A percentile compares a stretch with the other conserved stretches of the same genome.
Conservation (phyloP, 495 filamentous ascomycete species). For the Penicillium malachiteum region DNA sequence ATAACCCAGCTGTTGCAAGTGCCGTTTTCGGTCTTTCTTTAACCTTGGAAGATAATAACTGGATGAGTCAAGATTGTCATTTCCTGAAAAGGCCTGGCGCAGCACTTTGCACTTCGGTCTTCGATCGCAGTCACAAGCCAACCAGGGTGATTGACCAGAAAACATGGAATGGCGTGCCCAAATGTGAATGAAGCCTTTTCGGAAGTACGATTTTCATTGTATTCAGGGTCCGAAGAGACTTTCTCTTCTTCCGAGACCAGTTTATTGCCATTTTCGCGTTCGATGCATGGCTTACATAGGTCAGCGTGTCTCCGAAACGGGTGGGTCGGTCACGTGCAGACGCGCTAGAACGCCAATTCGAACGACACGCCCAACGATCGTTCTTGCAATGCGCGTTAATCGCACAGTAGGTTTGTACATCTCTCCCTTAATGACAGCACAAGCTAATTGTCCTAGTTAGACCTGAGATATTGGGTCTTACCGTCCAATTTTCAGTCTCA, state of each 20-base stretch:
- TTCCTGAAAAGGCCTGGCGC: not conserved
- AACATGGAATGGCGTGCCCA: not conserved
- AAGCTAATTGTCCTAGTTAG: conserved; percentile 2
- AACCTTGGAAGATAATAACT: too few relatives aligned
- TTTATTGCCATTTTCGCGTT: too few relatives aligned
- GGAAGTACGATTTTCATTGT: too few relatives aligned
- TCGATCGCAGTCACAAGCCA: not conserved
- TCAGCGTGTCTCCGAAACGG: too few relatives aligned
- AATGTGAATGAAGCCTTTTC: not conserved
- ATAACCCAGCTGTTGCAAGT: too few relatives aligned
- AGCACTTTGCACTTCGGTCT: not conserved
- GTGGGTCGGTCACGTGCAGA: not conserved
- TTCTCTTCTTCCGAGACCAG: too few relatives aligned
- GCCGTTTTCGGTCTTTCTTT: too few relatives aligned
- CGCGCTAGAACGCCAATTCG: conserved; percentile 10
- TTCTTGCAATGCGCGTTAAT: not conserved
- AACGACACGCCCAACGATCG: conserved; percentile 10
- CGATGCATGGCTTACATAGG: too few relatives aligned
- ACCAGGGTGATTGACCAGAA: not conserved
- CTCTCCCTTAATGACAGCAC: not conserved
- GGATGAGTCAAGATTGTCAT: not conserved
- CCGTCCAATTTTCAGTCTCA: conserved; percentile 22
- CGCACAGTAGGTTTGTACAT: conserved; percentile 10
- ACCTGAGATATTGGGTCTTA: not conserved
- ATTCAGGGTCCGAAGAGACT: too few relatives aligned